These are phyloP conservation scores for Styphnolobium japonicum DNA, from an alignment of 306 rosid species.

Conservation along the genomic window DNA sequence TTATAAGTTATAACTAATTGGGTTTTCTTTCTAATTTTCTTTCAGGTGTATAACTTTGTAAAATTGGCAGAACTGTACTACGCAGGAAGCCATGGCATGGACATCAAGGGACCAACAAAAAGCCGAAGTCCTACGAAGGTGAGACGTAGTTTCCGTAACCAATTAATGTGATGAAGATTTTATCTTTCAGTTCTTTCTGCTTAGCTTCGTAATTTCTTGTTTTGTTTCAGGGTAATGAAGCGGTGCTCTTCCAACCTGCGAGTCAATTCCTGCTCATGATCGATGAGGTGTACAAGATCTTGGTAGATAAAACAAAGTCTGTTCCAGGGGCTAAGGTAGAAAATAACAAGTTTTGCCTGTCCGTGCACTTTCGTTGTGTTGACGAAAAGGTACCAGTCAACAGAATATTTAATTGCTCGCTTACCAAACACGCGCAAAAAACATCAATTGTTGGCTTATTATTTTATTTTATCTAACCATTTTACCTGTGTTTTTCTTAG, in stretches of 20 bases:
- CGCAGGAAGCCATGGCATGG: slow-evolving; percentile 99
- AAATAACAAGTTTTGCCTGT: slow-evolving; percentile 80
- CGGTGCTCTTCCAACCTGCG: slow-evolving; percentile 70
- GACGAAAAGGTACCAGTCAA: slow-evolving; percentile 71
- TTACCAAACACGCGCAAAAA: not conserved
- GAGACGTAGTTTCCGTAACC: slow-evolving; percentile 23
- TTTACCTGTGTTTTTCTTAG: slow-evolving; percentile 25
- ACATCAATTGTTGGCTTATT: not conserved
- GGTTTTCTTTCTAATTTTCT: not conserved
- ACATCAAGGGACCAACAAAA: slow-evolving; percentile 85
- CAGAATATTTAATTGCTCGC: not conserved
- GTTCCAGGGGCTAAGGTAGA: slow-evolving; percentile 82
- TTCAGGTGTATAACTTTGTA: slow-evolving; percentile 74
- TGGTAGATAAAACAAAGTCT: slow-evolving; percentile 66
- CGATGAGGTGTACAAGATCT: slow-evolving; percentile 70
- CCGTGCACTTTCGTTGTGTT: slow-evolving; percentile 93
- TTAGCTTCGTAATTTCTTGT: slow-evolving; percentile 3
- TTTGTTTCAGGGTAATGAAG: slow-evolving; percentile 54
- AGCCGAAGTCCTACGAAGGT: slow-evolving; percentile 47
- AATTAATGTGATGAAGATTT: not conserved
- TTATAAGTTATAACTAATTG: not conserved
- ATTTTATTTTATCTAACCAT: not conserved
- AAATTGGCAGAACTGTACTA: slow-evolving; percentile 74
- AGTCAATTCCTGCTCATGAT: slow-evolving; percentile 79
- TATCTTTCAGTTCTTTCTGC: not conserved